Evolutionary conservation across 2,329 filamentous ascomycete species (phyloP), one percentile per base, ranked within the genome.

Genomic region (Cytospora piceae): DNA sequence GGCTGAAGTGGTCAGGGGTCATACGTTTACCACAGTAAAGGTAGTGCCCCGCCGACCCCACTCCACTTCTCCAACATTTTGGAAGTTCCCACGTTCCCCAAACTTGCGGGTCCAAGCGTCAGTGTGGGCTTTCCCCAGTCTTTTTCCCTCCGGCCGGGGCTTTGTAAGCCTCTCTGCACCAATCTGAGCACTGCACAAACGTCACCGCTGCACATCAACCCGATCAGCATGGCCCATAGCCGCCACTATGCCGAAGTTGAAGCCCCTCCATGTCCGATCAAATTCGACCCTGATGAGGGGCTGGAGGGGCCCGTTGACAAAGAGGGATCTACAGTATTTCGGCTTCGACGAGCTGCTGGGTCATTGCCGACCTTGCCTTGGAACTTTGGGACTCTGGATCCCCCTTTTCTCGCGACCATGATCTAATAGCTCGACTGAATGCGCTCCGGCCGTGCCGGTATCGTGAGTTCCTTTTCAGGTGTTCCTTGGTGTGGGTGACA

Each of bases 381-480:
- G 37, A 14, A 39, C 17, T 15, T 7, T 42, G 12, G 37, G 12
- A 15, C 2, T n/a, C 5, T 7, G 7, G 17, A 42, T n/a, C 39
- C 39, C 46, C 46, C n/a, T 24, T 49, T 49, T 37, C n/a, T 52
- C 51, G 46, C 57, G 57, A 39, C 46, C 31, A 29, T 46, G 32
- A 59, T 55, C 34, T 46, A 64, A 34, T 22, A 57, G 49, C 22
- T 24, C 24, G 61, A 54, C 49, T 58, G 34, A 6, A n/a, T 55
- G 39, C 56, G 32, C 56, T 56, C 60, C 58, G 56, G 63, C 66
- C 63, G 63, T 66, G 55, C 39, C 58, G 66, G 60, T 68, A 61
- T 68, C 66, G 66, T 68, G 66, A 68, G 63, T 66, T 65, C 66
- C 66, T 34, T 14, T 37, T 37, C 12, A 37, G 12, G 14, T 37